A percentile compares a stretch with the other conserved stretches of the same genome.
These are phyloP conservation scores for Yamadazyma aaseri DNA, from an alignment of 1,139 yeast species.

Conservation along the genomic window DNA sequence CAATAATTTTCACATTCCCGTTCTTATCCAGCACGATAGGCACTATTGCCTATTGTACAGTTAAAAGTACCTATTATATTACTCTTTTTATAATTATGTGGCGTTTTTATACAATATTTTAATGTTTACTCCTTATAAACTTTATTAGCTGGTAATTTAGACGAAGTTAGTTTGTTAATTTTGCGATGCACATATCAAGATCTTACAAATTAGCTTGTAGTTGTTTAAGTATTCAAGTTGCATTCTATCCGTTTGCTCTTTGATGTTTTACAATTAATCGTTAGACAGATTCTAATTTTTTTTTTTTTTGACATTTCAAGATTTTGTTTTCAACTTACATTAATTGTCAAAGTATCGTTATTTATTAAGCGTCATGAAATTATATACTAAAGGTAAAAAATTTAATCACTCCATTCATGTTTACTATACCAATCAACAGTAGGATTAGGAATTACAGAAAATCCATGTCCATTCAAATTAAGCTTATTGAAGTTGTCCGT, in stretches of 20 bases:
- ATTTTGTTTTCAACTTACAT: no score
- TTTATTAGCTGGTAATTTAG: neutral
- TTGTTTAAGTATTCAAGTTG: no score
- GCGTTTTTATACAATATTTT: neutral
- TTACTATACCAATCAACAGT: conserved; percentile 35
- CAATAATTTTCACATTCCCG: no score
- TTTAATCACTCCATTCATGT: conserved; percentile 24
- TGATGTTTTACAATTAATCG: no score
- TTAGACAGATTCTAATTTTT: no score
- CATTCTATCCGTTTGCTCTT: no score
- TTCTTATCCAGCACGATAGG: no score
- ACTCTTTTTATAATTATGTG: neutral
- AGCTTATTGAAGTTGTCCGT: conserved; percentile 5
- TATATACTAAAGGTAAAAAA: conserved; percentile 3
- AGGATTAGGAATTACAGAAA: conserved; percentile 33
- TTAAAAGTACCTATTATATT: no score
- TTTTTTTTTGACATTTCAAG: no score
- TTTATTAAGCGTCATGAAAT: conserved; percentile 6
- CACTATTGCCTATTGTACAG: neutral
- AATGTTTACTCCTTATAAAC: neutral
- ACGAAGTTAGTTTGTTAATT: neutral
- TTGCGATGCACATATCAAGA: no score
- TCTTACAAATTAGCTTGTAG: no score
- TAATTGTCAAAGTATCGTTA: no score
- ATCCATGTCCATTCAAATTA: conserved; percentile 6